These are phyloP conservation scores for Venturia aucupariae DNA, from an alignment of 2,329 filamentous ascomycete species.

Conservation along the genomic window DNA sequence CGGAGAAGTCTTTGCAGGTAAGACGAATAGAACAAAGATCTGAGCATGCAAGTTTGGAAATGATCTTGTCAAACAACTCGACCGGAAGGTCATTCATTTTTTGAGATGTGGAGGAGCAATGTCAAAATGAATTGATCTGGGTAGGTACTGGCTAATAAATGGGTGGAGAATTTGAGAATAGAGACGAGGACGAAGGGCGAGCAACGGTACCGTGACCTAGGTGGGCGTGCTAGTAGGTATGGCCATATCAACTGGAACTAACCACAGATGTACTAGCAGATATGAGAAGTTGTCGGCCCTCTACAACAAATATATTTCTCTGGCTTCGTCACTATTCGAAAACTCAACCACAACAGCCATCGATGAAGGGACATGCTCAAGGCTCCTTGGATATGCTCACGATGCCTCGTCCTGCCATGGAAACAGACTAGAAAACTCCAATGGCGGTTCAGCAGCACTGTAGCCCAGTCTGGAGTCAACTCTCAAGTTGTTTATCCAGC, in stretches of 20 bases:
- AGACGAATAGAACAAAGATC: not conserved
- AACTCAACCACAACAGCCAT: not conserved
- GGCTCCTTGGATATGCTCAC: slow-evolving; percentile 38
- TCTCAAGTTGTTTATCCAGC: slow-evolving; percentile 39
- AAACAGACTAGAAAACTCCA: slow-evolving; percentile 25
- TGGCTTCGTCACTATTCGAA: not conserved
- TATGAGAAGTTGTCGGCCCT: not conserved
- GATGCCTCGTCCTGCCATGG: slow-evolving; percentile 34
- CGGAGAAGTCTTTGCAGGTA: not conserved
- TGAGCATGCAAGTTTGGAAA: not conserved
- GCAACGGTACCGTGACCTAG: too few species aligned
- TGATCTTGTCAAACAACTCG: not conserved
- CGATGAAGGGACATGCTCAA: slow-evolving; percentile 27
- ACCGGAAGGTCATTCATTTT: not conserved
- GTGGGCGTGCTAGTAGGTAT: too few species aligned
- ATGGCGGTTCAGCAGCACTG: slow-evolving; percentile 17
- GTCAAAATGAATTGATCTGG: not conserved
- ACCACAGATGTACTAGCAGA: not conserved
- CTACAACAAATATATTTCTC: not conserved
- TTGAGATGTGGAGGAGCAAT: not conserved
- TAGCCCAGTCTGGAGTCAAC: slow-evolving; percentile 7
- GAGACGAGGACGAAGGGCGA: too few species aligned
- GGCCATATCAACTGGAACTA: too few species aligned
- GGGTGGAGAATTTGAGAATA: too few species aligned
- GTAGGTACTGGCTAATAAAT: not conserved